Conservation (phyloP, 2,329 filamentous ascomycete genomes). For the Rutstroemia sp. region DNA sequence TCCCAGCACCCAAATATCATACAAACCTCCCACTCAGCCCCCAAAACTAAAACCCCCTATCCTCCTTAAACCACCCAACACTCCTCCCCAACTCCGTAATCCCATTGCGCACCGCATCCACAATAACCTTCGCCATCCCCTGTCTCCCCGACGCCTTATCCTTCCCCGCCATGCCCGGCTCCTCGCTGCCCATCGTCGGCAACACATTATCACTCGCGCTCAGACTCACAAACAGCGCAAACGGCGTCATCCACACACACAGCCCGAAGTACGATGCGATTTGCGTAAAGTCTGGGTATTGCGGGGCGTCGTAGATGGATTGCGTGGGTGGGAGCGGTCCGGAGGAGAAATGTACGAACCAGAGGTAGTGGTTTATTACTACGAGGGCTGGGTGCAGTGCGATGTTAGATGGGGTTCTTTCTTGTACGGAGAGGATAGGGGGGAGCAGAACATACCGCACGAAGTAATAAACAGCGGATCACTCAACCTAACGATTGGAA, state of each 20-base stretch:
- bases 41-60: constrained; percentile 22
- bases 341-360: constrained; percentile 87
- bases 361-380: constrained; percentile 83
- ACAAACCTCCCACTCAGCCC: not conserved
- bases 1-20: constrained; percentile 4
- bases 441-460: constrained; percentile 53
- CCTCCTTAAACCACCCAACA: constrained; percentile 25
- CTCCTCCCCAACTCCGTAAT: constrained; percentile 35
- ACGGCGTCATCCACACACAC: constrained; percentile 94
- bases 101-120: constrained; percentile 48
- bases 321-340: constrained; percentile 51
- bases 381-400: constrained; percentile 55
- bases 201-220: constrained; percentile 93
- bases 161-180: constrained; percentile 37
- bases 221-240: constrained; percentile 87
- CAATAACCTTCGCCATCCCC: constrained; percentile 59
- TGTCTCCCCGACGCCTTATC: constrained; percentile 40
- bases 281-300: constrained; percentile 79
- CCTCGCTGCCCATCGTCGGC: constrained; percentile 79
- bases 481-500: constrained; percentile 72
- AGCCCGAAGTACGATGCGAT: constrained; percentile 94
- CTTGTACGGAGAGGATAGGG: not conserved
- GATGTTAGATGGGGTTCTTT: constrained; percentile 17
- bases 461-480: constrained; percentile 83
- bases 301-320: constrained; percentile 54